phyloP scores from a whole-genome alignment of 2,329 filamentous ascomycete species.

The Fusarium coffeatum region DNA sequence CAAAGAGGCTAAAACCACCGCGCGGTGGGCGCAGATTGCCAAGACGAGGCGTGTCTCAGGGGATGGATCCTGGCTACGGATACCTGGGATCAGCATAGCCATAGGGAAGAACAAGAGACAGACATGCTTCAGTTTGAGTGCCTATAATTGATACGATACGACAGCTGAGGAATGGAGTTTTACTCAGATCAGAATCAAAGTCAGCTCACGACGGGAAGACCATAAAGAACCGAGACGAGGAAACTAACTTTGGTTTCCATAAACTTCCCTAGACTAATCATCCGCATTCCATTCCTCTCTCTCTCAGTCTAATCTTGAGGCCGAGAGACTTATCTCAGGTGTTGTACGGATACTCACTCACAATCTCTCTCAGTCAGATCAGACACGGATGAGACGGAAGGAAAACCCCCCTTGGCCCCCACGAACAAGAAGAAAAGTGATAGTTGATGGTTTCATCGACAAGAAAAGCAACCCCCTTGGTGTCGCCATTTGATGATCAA shows the following conservation, averaged over 20 bases:
- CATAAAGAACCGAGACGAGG: conserved; percentile 17
- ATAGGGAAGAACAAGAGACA: conserved; percentile 10
- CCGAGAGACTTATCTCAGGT: not conserved
- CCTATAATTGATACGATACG: conserved; percentile 7
- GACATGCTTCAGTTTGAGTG: conserved; percentile 6
- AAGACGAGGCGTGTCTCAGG: conserved; percentile 46
- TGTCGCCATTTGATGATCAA: conserved; percentile 12
- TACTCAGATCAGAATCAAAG: not conserved
- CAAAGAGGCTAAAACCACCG: conserved; percentile 34
- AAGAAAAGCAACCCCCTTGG: conserved; percentile 18
- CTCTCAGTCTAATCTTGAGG: not conserved
- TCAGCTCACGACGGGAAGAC: conserved; percentile 12
- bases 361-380: not conserved
- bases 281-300: conserved; percentile 30
- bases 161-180: conserved; percentile 44
- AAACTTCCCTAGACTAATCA: conserved; percentile 13
- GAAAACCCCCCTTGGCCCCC: conserved; percentile 5
- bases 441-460: conserved; percentile 26
- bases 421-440: conserved; percentile 9
- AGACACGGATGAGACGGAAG: conserved; percentile 11
- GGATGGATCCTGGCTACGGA: conserved; percentile 38
- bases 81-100: conserved; percentile 32
- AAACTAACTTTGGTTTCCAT: conserved; percentile 2
- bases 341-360: not conserved
- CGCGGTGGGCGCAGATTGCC: conserved; percentile 33